Conservation (phyloP, 768 basidiomycete genomes). For the Rhodotorula sphaerocarpa region DNA sequence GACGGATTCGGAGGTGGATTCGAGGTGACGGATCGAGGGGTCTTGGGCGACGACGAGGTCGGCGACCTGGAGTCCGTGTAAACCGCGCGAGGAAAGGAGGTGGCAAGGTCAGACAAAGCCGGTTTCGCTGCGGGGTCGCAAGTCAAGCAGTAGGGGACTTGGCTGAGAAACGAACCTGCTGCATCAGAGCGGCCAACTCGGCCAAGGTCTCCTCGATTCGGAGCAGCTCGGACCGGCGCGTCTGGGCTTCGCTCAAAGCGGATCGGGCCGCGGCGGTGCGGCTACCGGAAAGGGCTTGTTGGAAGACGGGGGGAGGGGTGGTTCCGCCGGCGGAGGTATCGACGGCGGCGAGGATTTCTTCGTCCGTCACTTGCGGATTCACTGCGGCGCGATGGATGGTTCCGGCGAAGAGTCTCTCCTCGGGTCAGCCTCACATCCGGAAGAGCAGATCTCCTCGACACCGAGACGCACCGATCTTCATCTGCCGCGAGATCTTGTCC, state of each 20-base stretch:
- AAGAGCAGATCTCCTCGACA: not conserved
- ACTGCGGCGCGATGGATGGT: too few species aligned
- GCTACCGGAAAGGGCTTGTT: conserved; percentile 2
- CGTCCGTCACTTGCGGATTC: conserved; percentile 19
- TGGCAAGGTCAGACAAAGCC: too few species aligned
- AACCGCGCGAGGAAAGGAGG: not conserved
- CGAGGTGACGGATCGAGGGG: conserved; percentile 1
- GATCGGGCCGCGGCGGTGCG: conserved; percentile 4
- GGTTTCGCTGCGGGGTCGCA: too few species aligned
- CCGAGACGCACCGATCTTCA: conserved; percentile 7
- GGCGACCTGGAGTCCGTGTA: conserved; percentile 2
- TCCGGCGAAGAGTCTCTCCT: too few species aligned
- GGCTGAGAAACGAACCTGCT: conserved; percentile 18
- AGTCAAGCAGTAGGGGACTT: too few species aligned
- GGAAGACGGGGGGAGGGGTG: conserved; percentile 6
- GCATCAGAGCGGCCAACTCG: conserved; percentile 18
- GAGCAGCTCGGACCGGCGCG: not conserved
- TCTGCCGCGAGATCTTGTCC: conserved; percentile 21
- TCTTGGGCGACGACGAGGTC: conserved; percentile 22
- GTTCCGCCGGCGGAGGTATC: conserved; percentile 2
- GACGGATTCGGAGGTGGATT: not conserved
- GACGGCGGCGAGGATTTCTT: conserved; percentile 12
- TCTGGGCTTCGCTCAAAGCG: conserved; percentile 11
- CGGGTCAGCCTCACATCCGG: too few species aligned
- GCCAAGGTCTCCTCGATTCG: conserved; percentile 10